Evolutionary conservation across 306 rosid species (phyloP).

Genomic region (Herpetospermum pedunculosum): DNA sequence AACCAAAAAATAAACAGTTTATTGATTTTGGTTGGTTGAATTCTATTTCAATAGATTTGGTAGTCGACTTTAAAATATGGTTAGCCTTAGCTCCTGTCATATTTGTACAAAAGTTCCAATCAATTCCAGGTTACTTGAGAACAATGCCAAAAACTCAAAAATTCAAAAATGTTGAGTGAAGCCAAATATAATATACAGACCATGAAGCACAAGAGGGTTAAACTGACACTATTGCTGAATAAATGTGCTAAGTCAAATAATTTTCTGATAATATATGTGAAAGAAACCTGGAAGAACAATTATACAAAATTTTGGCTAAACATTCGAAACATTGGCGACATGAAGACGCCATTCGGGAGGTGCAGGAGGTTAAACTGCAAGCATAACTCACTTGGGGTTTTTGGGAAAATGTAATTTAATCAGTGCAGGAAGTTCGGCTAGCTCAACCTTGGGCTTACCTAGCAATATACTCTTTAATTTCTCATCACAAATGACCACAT

Average conservation of each 20-base stretch:
- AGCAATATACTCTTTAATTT: conserved; percentile 56
- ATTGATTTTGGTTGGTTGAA: too few relatives aligned
- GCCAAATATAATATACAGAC: neutral
- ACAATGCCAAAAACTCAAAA: neutral
- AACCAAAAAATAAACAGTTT: too few relatives aligned
- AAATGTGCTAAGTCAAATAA: neutral
- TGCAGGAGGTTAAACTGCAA: neutral
- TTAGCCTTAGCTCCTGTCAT: too few relatives aligned
- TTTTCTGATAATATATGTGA: neutral
- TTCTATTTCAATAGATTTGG: too few relatives aligned
- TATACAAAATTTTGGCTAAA: neutral
- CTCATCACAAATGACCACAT: conserved; percentile 76
- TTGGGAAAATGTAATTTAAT: conserved; percentile 88
- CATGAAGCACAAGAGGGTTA: neutral
- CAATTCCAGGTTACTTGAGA: neutral
- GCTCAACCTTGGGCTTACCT: conserved; percentile 65
- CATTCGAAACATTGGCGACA: neutral
- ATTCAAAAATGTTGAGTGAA: neutral
- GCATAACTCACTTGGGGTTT: conserved; percentile 33
- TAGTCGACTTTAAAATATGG: too few relatives aligned
- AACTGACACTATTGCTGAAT: neutral
- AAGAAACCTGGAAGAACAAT: neutral
- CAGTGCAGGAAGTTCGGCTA: conserved; percentile 77
- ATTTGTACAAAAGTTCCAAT: neutral
- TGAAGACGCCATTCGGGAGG: neutral